Conservation (phyloP, 768 basidiomycete genomes). For the Tylopilus cervinicoccineus region DNA sequence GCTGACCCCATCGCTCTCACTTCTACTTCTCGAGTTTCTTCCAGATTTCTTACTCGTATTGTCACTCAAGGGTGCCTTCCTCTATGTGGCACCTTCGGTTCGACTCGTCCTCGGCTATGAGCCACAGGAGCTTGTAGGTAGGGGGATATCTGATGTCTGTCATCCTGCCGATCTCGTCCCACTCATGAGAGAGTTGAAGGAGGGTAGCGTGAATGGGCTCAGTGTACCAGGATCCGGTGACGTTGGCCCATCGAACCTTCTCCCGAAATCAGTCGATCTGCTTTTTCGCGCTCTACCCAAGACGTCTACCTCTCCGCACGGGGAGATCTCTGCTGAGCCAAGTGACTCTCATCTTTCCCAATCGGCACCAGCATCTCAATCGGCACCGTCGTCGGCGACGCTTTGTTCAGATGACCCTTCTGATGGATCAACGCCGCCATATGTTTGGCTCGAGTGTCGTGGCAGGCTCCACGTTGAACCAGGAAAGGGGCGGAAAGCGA, state of each 20-base stretch:
- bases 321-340: slow-evolving; percentile 1
- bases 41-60: slow-evolving; percentile 90
- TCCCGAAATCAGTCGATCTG: slow-evolving; percentile 67
- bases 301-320: slow-evolving; percentile 11
- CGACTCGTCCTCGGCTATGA: slow-evolving; percentile 79
- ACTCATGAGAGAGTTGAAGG: slow-evolving; percentile 89
- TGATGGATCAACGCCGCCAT: slow-evolving; percentile 32
- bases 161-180: slow-evolving; percentile 90
- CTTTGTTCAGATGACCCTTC: not conserved
- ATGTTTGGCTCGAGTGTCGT: slow-evolving; percentile 89
- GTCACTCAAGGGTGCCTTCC: slow-evolving; percentile 87
- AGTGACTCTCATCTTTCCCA: not conserved
- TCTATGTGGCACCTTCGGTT: slow-evolving; percentile 87
- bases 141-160: slow-evolving; percentile 73
- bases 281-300: slow-evolving; percentile 82
- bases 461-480: slow-evolving; percentile 89
- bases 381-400: not conserved
- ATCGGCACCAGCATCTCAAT: not conserved
- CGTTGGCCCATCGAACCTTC: slow-evolving; percentile 10
- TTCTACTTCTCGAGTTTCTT: slow-evolving; percentile 53
- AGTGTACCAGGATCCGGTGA: slow-evolving; percentile 18
- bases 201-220: slow-evolving; percentile 31
- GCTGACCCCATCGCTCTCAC: slow-evolving; percentile 31
- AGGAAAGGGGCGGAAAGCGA: slow-evolving; percentile 91
- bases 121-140: slow-evolving; percentile 78